phyloP scores from a whole-genome alignment of 169 alveolate species.

The Eimeria sp. region DNA sequence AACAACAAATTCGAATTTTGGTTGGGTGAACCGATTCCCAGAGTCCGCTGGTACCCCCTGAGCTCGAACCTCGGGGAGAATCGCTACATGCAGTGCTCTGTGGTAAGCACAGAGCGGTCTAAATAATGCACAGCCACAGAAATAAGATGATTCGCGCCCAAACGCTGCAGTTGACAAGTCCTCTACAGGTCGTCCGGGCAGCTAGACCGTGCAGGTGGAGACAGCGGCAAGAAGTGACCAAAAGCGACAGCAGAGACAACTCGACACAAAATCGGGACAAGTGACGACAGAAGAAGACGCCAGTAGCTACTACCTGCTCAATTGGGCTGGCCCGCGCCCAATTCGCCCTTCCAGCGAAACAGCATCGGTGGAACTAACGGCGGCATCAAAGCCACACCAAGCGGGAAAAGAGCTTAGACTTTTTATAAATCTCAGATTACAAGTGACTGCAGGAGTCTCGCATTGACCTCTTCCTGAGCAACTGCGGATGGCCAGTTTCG shows the following conservation, averaged over 20 bases:
- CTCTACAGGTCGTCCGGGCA: background rate
- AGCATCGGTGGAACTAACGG: conserved; percentile 25
- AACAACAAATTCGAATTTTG: background rate
- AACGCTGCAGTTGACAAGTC: background rate
- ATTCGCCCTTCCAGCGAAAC: background rate
- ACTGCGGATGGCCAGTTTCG: background rate
- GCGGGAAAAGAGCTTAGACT: background rate
- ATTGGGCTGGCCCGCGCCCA: background rate
- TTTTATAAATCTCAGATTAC: background rate
- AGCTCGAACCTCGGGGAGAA: background rate
- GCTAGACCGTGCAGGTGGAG: background rate
- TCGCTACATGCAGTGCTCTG: background rate
- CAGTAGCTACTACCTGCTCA: background rate
- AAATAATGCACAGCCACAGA: background rate
- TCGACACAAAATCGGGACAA: background rate
- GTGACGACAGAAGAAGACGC: background rate
- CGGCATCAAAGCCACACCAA: background rate
- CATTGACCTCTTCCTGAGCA: background rate
- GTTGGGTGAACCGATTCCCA: background rate
- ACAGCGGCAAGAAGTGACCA: background rate
- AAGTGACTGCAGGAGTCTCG: background rate
- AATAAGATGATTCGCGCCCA: background rate
- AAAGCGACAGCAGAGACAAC: background rate
- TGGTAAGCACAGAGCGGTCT: background rate
- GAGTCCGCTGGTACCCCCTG: background rate